Percentiles rank a stretch among this genome's conserved stretches.
Evolutionary conservation across 495 filamentous ascomycete species (phyloP).

Genomic region (Astrothelium subdiscretum): DNA sequence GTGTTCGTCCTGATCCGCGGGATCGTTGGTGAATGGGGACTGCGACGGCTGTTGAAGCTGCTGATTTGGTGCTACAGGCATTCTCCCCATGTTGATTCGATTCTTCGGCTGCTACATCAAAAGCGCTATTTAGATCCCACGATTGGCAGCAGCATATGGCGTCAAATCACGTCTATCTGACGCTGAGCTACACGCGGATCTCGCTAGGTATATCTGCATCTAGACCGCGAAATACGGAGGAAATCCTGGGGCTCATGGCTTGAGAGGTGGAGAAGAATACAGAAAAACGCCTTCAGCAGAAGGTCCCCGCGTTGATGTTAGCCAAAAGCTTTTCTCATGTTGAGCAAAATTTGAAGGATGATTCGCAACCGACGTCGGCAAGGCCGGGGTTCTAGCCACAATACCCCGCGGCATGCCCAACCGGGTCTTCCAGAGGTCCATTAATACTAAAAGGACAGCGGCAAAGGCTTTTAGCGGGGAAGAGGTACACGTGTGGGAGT

Average conservation of each 20-base stretch:
- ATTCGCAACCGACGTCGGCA: background rate
- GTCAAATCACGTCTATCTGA: background rate
- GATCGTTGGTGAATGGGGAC: slow-evolving; percentile 19
- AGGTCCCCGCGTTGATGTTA: background rate
- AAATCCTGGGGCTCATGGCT: background rate
- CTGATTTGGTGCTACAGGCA: slow-evolving; percentile 7
- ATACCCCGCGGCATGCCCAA: background rate
- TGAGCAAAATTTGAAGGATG: background rate
- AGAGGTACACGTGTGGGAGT: too few species aligned
- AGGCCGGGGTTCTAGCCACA: background rate
- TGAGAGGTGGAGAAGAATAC: background rate
- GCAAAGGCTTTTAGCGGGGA: background rate
- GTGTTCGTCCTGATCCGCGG: slow-evolving; percentile 14
- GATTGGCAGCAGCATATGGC: background rate
- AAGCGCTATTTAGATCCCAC: background rate
- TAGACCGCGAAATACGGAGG: background rate
- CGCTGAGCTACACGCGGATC: background rate
- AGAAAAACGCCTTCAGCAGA: background rate
- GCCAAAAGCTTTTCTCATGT: background rate
- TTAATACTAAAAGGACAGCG: background rate
- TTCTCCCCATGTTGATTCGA: background rate
- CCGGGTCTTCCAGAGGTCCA: background rate
- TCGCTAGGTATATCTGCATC: background rate
- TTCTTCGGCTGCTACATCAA: background rate
- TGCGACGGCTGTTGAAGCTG: slow-evolving; percentile 13